phyloP scores from a whole-genome alignment of 1,284 basidiomycete genomes.

The Cutaneotrichosporon cutaneum region DNA sequence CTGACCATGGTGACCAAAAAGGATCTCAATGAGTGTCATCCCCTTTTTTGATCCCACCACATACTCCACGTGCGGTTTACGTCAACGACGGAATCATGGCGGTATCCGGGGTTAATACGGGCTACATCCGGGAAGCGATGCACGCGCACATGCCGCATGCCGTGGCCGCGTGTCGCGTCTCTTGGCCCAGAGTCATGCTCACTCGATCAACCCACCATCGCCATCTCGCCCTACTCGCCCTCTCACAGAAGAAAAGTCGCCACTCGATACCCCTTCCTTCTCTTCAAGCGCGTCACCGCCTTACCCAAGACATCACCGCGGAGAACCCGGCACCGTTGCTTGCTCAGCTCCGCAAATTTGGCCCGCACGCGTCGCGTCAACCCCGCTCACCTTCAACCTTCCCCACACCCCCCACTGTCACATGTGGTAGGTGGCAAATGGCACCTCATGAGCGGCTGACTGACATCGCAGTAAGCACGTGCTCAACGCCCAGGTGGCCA shows the following conservation, averaged over 20 bases:
- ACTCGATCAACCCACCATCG: too few relatives aligned
- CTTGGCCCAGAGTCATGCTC: too few relatives aligned
- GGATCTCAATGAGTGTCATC: too few relatives aligned
- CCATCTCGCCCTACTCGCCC: too few relatives aligned
- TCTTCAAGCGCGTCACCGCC: not conserved
- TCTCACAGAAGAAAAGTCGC: not conserved
- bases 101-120: too few relatives aligned
- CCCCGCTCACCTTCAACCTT: not conserved
- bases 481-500: constrained; percentile 87
- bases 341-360: not conserved
- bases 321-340: not conserved
- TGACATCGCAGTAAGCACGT: constrained; percentile 76
- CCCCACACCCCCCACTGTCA: not conserved
- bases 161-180: too few relatives aligned
- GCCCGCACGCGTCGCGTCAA: not conserved
- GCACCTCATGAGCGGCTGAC: not conserved
- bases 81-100: not conserved
- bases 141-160: too few relatives aligned
- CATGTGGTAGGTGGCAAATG: constrained; percentile 10
- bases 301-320: not conserved
- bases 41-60: too few relatives aligned
- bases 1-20: too few relatives aligned
- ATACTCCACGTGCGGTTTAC: not conserved
- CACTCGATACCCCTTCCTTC: not conserved
- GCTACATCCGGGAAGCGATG: too few relatives aligned